phyloP scores from a whole-genome alignment of 129 eudicot genomes.

The Heracleum sosnowskyi region DNA sequence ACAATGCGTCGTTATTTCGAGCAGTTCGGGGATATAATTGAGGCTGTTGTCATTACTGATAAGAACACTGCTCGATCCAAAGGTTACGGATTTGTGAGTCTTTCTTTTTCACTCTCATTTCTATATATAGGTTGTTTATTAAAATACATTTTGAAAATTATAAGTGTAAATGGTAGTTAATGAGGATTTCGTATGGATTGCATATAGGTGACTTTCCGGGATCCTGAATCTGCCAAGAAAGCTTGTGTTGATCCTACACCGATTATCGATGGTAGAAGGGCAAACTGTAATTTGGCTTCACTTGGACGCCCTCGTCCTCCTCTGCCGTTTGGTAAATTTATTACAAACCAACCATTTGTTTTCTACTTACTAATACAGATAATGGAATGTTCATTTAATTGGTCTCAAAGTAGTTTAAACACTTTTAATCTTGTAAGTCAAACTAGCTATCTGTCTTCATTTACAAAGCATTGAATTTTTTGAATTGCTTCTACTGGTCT shows the following conservation, averaged over 20 bases:
- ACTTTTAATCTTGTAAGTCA: not conserved
- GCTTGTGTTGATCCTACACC: constrained; percentile 92
- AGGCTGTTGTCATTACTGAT: constrained; percentile 96
- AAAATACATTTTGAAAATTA: not conserved
- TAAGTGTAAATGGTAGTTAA: not conserved
- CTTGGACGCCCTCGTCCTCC: constrained; percentile 80
- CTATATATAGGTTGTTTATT: no score
- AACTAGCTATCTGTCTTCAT: not conserved
- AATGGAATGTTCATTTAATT: not conserved
- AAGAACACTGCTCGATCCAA: constrained; percentile 90
- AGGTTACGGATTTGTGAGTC: constrained; percentile 93
- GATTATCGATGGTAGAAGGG: constrained; percentile 80
- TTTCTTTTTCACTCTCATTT: not conserved
- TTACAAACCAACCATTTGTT: not conserved
- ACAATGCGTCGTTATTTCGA: constrained; percentile 73
- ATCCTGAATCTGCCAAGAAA: constrained; percentile 76
- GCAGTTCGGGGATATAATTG: constrained; percentile 92
- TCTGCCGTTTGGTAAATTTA: constrained; percentile 44
- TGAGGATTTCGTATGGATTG: constrained; percentile 34
- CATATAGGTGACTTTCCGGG: constrained; percentile 96
- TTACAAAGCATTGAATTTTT: not conserved
- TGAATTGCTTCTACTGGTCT: constrained; percentile 14
- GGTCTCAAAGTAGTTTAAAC: not conserved
- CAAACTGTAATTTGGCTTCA: constrained; percentile 92
- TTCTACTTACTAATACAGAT: not conserved